phyloP scores from a whole-genome alignment of 306 rosid genomes.

The Malus sieversii region DNA sequence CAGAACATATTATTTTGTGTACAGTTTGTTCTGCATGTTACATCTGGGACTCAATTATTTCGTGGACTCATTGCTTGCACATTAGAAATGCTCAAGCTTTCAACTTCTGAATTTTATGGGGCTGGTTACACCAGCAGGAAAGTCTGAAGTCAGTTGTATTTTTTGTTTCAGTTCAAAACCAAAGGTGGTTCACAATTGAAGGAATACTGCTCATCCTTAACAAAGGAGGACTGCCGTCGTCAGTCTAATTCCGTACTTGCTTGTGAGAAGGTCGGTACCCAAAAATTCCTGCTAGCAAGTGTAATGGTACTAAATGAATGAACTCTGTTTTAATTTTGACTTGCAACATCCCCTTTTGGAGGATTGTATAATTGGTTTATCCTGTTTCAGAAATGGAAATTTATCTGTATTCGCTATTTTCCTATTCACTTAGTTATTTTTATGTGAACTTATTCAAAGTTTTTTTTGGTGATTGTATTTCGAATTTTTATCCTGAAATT shows the following conservation, averaged over 20 bases:
- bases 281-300: not conserved
- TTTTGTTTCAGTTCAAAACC: constrained; percentile 68
- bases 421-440: too few species aligned
- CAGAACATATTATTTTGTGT: not conserved
- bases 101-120: not conserved
- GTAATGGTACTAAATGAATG: not conserved
- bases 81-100: not conserved
- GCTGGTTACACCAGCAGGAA: not conserved
- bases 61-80: not conserved
- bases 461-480: not conserved
- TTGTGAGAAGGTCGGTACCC: constrained; percentile 77
- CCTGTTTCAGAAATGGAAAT: not conserved
- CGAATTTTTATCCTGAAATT: not conserved
- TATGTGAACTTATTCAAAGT: not conserved
- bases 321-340: not conserved
- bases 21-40: not conserved
- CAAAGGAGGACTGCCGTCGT: constrained; percentile 92
- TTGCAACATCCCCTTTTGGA: not conserved
- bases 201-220: constrained; percentile 80
- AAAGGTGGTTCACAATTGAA: constrained; percentile 84
- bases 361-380: not conserved
- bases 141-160: not conserved
- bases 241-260: constrained; percentile 75
- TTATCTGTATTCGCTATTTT: not conserved
- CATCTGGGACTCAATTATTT: not conserved